Evolutionary conservation across 1,284 basidiomycete genomes (phyloP), one percentile per base, ranked within the genome.

Genomic region (Takashimella tepidaria): DNA sequence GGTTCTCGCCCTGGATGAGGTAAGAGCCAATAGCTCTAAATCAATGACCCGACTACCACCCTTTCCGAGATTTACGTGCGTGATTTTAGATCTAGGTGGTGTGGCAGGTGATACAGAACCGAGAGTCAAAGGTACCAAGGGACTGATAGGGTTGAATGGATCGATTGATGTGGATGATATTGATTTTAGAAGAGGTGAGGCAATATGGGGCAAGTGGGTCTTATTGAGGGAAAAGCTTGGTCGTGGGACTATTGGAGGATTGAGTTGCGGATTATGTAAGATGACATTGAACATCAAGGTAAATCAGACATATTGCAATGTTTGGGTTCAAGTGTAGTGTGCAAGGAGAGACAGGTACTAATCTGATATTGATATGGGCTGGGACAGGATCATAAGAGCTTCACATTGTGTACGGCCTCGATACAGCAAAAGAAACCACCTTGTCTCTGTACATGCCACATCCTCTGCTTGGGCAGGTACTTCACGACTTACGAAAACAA

Each of bases 121-220:
- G 31, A 37, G 57, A 2, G 80, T 82, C 3, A 77, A 80, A 11
- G 82, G 82, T 19, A 78, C 84, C 45, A 64, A 57, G 27, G 83
- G 79, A 4, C 61, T 66, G 3, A 58, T 54, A 12, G 50, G 45
- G 23, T 12, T 45, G 11, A 54, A 58, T 40, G 67, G 68, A 1
- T 81, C 85, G 1, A 83, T 90, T 41, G 79, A 81, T 55, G 81
- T 87, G 13, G 80, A 80, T 37, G 88, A 89, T 66, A 77, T 77
- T 5, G 66, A 76, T 3, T 81, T 86, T 67, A 72, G 69, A 19
- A 45, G 45, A 13, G 56, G 53, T 6, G 50, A 54, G 3, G 46
- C 53, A 31, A 60, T 54, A 2, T 68, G 68, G 64, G 56, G 47
- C 3, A 57, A 60, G 26, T 67, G 66, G 54, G 41, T 55, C 46